These are phyloP conservation scores for Pythium sp. DNA, from an alignment of 352 stramenopile species.

Conservation along the genomic window DNA sequence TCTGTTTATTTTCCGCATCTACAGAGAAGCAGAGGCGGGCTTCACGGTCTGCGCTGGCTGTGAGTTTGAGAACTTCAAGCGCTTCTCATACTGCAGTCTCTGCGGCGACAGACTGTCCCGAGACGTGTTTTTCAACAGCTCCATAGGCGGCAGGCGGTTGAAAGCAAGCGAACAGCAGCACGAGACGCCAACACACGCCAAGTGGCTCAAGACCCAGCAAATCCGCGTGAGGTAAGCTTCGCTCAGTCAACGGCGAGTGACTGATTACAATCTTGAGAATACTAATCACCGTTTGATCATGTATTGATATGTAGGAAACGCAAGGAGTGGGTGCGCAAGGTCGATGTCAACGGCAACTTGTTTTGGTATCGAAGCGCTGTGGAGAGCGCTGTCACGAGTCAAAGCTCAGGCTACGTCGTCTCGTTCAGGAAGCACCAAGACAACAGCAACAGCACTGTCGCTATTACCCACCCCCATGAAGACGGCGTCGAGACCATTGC, in stretches of 20 bases:
- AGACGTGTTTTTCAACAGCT: neutral
- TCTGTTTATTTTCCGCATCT: neutral
- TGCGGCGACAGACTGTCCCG: conserved; percentile 54
- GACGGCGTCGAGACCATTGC: neutral
- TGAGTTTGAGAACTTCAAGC: conserved; percentile 76
- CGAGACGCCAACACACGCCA: neutral
- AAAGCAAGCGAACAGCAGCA: conserved; percentile 9
- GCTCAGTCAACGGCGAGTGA: neutral
- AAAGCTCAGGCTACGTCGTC: conserved; percentile 26
- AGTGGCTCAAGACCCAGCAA: conserved; percentile 4
- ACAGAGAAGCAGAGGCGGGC: conserved; percentile 54
- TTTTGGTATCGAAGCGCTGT: conserved; percentile 47
- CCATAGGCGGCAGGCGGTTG: neutral
- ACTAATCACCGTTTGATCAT: conserved; percentile 20
- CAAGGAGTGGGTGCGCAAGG: conserved; percentile 61
- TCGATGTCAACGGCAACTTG: conserved; percentile 57
- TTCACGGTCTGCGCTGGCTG: conserved; percentile 46
- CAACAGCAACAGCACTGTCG: neutral
- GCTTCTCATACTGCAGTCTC: conserved; percentile 57
- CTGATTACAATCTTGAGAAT: neutral
- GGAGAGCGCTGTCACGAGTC: conserved; percentile 14
- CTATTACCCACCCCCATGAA: neutral
- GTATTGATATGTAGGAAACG: conserved; percentile 38
- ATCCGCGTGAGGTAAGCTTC: conserved; percentile 9
- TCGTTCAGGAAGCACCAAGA: conserved; percentile 25